Percentiles rank a stretch among this genome's conserved stretches.
phyloP scores from a whole-genome alignment of 768 basidiomycete species.

The Leccinum obscurum region DNA sequence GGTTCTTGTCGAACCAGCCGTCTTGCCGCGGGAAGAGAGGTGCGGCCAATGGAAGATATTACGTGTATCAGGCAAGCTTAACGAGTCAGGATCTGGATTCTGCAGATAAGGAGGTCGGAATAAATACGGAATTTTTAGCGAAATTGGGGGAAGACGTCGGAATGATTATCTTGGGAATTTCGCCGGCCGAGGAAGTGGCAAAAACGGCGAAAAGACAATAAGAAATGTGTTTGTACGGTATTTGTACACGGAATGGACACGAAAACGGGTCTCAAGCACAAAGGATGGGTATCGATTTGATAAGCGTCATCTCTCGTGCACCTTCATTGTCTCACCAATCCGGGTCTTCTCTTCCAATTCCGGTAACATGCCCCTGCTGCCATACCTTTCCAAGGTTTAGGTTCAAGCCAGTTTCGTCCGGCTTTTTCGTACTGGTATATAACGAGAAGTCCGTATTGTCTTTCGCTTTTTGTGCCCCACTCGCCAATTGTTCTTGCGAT shows the following conservation, averaged over 20 bases:
- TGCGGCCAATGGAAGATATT: slow-evolving; percentile 28
- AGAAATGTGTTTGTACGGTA: slow-evolving; percentile 40
- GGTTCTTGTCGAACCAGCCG: slow-evolving; percentile 3
- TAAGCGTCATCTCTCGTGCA: slow-evolving; percentile 30
- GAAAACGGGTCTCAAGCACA: slow-evolving; percentile 35
- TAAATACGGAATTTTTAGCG: slow-evolving; percentile 36
- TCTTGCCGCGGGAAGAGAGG: slow-evolving; percentile 34
- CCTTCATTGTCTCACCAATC: slow-evolving; percentile 37
- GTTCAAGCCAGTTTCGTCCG: slow-evolving; percentile 38
- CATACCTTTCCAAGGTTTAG: slow-evolving; percentile 26
- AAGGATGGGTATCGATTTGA: slow-evolving; percentile 31
- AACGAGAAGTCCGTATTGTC: slow-evolving; percentile 57
- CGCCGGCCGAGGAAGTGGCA: slow-evolving; percentile 34
- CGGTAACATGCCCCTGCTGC: slow-evolving; percentile 21
- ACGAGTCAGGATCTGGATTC: slow-evolving; percentile 33
- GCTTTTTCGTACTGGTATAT: slow-evolving; percentile 45
- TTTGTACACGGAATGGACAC: slow-evolving; percentile 43
- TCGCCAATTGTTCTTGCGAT: slow-evolving; percentile 61
- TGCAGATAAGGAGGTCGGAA: slow-evolving; percentile 34
- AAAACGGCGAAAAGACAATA: slow-evolving; percentile 48
- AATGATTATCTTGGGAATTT: slow-evolving; percentile 33
- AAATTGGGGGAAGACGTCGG: slow-evolving; percentile 22
- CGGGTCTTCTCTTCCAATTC: slow-evolving; percentile 25
- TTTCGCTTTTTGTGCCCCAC: slow-evolving; percentile 58
- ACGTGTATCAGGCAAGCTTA: slow-evolving; percentile 27